Base-by-base conservation (phyloP, 345 rosid genomes). In the Acer yangbiense region DNA sequence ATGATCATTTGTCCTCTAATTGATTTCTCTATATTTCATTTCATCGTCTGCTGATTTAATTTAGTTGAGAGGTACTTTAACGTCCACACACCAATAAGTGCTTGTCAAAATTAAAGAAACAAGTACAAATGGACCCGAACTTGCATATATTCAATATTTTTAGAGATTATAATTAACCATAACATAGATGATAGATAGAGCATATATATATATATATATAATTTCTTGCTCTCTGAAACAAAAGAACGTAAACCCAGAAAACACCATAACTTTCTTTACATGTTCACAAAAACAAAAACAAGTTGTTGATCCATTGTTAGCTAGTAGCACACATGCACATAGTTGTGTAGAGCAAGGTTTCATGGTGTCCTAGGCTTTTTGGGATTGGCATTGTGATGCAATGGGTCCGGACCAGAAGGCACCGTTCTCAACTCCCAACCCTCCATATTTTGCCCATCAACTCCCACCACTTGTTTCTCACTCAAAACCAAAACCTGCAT, bases 391-490 rank as follows among this genome's bases (percentile, higher is more conserved):
- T 82, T 74, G n/a, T 83, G 90, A 68, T 87, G 88, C 80, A 87
- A 39, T 12, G 90, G 88, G 52, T 87, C 90, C 57, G 87, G 90
- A n/a, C 90, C 90, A 43, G 79, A 73, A 1, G 90, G 88, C 72
- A 71, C 84, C n/a, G 39, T 27, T 77, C 85, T 83, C 18, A 87
- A 29, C 77, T 74, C 85, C 72, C 78, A 68, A 25, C 75, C 67
- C 25, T 18, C 58, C 60, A 77, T 2, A 11, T 57, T 69, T 77
- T 52, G 62, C 11, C 39, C 75, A 21, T 60, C 41, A 11, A 5
- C 46, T 11, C 4, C 27, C 21, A 17, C 23, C 74, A 72, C 65
- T 65, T 76, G 77, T 65, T 71, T 73, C 39, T 44, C 29, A 32
- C 46, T 43, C 46, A 43, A 9, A 35, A 69, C 70, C 39, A 43